phyloP scores from a whole-genome alignment of 1,284 basidiomycete genomes.

The Psilocybe mexicana region DNA sequence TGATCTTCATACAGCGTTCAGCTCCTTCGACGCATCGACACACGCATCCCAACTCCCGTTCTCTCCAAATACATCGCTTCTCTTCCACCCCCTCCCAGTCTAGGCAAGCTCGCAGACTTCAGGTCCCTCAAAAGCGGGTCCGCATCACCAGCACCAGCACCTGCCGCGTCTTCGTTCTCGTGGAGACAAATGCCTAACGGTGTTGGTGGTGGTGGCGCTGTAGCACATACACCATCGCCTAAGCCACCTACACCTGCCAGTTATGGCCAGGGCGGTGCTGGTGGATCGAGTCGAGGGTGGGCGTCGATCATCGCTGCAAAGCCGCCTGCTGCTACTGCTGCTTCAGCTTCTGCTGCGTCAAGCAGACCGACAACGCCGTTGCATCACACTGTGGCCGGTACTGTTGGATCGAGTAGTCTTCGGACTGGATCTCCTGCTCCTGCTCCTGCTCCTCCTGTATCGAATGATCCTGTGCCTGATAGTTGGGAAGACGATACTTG shows the following conservation, averaged over 20 bases:
- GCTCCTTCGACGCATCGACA: conserved; percentile 78
- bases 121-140: conserved; percentile 27
- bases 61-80: conserved; percentile 52
- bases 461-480: conserved; percentile 27
- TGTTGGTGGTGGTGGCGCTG: no score
- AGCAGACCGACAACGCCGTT: conserved; percentile 7
- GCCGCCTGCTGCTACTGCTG: not conserved
- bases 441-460: not conserved
- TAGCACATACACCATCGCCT: not conserved
- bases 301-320: conserved; percentile 17
- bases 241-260: conserved; percentile 7
- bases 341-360: not conserved
- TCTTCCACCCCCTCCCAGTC: conserved; percentile 32
- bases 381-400: conserved; percentile 1
- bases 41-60: conserved; percentile 70
- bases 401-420: not conserved
- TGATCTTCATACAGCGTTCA: conserved; percentile 56
- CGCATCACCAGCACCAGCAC: not conserved
- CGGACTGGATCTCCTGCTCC: conserved; percentile 12
- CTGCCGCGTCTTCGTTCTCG: not conserved
- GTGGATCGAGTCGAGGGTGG: conserved; percentile 18
- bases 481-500: conserved; percentile 36
- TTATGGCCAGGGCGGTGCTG: not conserved
- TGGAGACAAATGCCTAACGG: not conserved
- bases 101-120: conserved; percentile 62